These are phyloP conservation scores for Pseudogymnoascus sp. DNA, from an alignment of 2,329 filamentous ascomycete genomes.

Conservation along the genomic window DNA sequence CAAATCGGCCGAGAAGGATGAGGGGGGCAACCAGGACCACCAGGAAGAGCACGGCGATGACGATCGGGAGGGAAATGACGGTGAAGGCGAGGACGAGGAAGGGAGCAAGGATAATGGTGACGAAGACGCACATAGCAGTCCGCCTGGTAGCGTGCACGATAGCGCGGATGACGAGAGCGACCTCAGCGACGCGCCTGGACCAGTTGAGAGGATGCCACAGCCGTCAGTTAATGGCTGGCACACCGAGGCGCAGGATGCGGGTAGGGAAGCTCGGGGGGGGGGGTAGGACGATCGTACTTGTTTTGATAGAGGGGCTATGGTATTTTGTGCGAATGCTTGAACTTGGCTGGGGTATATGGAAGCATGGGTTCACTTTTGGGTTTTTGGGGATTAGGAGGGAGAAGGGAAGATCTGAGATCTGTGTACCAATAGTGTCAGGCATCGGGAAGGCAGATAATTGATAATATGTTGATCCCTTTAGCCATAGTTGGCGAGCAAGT, in stretches of 20 bases:
- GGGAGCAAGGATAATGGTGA: constrained; percentile 8
- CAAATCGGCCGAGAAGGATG: background rate
- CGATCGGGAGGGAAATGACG: background rate
- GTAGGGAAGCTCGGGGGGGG: background rate
- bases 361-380: background rate
- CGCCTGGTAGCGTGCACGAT: constrained; percentile 35
- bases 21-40: background rate
- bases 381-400: background rate
- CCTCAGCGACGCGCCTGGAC: constrained; percentile 37
- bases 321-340: background rate
- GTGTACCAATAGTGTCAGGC: background rate
- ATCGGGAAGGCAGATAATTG: background rate
- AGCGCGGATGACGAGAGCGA: constrained; percentile 47
- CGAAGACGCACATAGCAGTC: background rate
- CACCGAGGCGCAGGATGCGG: background rate
- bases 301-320: background rate
- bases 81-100: background rate
- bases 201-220: background rate
- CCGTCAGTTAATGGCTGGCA: constrained; percentile 2
- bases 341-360: background rate
- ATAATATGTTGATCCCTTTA: background rate
- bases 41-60: background rate
- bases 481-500: background rate
- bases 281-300: background rate
- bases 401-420: background rate